Percentiles rank a stretch among this genome's conserved stretches.
phyloP scores from a whole-genome alignment of 176 grass and related monocot genomes.

The Aegilops bicornis region DNA sequence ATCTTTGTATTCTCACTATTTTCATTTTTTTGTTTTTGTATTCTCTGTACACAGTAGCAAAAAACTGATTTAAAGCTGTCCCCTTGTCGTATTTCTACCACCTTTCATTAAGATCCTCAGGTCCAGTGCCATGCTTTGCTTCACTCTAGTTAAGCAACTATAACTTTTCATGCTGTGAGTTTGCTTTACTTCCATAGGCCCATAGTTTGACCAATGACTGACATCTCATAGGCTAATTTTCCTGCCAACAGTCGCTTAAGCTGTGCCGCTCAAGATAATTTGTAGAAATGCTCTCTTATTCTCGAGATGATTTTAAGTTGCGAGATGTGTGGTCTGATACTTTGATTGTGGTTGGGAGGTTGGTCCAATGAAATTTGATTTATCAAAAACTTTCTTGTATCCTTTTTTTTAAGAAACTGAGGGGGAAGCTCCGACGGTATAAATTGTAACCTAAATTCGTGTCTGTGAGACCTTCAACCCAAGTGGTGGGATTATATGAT shows the following conservation, averaged over 20 bases:
- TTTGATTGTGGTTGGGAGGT: not conserved
- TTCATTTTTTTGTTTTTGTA: not conserved
- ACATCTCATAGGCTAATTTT: no score
- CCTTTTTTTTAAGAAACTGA: not conserved
- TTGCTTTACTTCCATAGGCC: no score
- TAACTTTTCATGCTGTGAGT: no score
- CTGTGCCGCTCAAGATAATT: no score
- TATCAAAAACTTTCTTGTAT: not conserved
- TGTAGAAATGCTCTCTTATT: no score
- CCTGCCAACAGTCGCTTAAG: no score
- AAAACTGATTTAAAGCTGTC: not conserved
- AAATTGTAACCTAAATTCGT: not conserved
- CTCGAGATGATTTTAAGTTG: not conserved
- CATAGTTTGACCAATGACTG: no score
- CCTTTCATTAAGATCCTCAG: not conserved
- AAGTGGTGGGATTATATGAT: not conserved
- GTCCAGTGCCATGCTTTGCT: no score
- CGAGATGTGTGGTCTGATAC: not conserved
- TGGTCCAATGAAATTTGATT: conserved; percentile 5
- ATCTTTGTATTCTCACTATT: not conserved
- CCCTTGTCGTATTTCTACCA: not conserved
- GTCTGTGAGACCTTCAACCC: not conserved
- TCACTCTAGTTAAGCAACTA: no score
- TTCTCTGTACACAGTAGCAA: not conserved
- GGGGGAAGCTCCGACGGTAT: not conserved